A percentile compares a stretch with the other conserved stretches of the same genome.
phyloP scores from a whole-genome alignment of 2,329 filamentous ascomycete species.

The Phaeosphaeriaceae sp. region DNA sequence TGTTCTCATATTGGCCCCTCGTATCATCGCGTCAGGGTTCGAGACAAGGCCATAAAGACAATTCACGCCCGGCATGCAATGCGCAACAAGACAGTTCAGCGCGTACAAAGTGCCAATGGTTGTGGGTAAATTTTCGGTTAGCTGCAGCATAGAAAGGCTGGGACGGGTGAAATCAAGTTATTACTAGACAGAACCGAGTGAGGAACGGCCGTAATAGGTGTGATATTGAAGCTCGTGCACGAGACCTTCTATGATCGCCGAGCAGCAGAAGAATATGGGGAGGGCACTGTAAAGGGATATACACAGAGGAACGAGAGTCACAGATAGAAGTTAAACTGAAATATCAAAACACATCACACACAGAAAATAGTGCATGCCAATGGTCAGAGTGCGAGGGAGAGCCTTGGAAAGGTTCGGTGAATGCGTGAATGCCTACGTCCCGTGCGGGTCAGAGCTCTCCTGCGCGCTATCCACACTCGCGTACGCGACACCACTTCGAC shows the following conservation, averaged over 20 bases:
- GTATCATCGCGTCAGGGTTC: no score
- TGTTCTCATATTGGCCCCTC: no score
- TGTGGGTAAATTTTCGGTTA: conserved; percentile 27
- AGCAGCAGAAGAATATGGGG: conserved; percentile 11
- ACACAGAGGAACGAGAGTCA: conserved; percentile 3
- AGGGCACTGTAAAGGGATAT: background rate
- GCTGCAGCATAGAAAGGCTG: conserved; percentile 43
- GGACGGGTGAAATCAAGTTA: conserved; percentile 39
- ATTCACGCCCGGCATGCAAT: conserved; percentile 11
- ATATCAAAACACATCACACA: no score
- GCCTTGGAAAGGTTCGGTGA: conserved; percentile 15
- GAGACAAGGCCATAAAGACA: background rate
- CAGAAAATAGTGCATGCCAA: conserved; percentile 1
- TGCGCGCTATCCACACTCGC: conserved; percentile 25
- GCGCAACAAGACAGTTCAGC: conserved; percentile 18
- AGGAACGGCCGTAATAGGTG: conserved; percentile 34
- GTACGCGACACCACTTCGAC: conserved; percentile 22
- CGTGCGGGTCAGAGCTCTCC: conserved; percentile 34
- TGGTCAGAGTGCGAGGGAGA: conserved; percentile 16
- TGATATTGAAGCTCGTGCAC: conserved; percentile 38
- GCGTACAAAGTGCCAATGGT: conserved; percentile 33
- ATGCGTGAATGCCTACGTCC: conserved; percentile 21
- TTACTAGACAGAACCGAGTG: conserved; percentile 32
- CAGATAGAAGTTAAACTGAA: background rate
- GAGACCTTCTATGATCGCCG: conserved; percentile 21